Percentiles rank a stretch among this genome's conserved stretches.
These are phyloP conservation scores for Xylaria flabelliformis DNA, from an alignment of 495 filamentous ascomycete species.

Conservation along the genomic window DNA sequence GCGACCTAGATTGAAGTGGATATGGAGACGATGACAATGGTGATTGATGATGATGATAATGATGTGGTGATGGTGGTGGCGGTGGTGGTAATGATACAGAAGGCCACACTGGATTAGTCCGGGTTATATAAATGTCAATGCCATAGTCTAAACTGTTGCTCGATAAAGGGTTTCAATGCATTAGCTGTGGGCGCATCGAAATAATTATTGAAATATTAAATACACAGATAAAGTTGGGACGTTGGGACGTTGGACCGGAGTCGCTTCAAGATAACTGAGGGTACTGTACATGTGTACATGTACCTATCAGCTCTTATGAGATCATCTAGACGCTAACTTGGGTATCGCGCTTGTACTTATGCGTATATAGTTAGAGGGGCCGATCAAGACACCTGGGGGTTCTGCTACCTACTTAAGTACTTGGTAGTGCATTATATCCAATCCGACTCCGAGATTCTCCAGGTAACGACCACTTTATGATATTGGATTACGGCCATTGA, in stretches of 20 bases:
- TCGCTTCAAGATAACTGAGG: too few species aligned
- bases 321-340: background rate
- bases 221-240: background rate
- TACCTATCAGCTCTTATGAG: background rate
- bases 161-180: background rate
- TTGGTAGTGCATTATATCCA: too few species aligned
- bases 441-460: background rate
- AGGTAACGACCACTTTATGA: background rate
- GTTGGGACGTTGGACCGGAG: background rate
- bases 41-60: background rate
- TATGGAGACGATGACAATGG: background rate
- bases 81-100: background rate
- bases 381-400: background rate
- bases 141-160: slow-evolving; percentile 4
- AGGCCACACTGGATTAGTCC: background rate
- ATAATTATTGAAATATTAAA: background rate
- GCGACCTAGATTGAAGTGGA: background rate
- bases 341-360: too few species aligned
- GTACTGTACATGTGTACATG: too few species aligned
- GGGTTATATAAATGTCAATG: slow-evolving; percentile 11
- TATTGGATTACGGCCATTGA: background rate
- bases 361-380: too few species aligned
- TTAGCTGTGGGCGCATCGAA: background rate
- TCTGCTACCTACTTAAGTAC: too few species aligned
- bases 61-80: background rate